A percentile compares a stretch with the other conserved stretches of the same genome.
phyloP scores from a whole-genome alignment of 352 stramenopile species.

The Globisporangium middletonii region DNA sequence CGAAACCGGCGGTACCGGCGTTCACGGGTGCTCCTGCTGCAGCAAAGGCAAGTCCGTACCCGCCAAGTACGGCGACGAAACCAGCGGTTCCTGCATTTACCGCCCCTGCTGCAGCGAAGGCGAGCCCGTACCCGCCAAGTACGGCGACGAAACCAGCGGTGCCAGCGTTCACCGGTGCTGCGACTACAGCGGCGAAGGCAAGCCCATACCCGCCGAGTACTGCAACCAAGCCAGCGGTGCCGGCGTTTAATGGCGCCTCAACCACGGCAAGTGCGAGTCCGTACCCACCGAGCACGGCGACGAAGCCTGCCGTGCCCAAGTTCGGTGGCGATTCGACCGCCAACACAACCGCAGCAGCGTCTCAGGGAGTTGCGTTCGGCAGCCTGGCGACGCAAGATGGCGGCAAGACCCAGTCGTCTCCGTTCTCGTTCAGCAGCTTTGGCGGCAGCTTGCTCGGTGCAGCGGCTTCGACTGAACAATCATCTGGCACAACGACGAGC shows the following conservation, averaged over 20 bases:
- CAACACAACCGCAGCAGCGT: neutral
- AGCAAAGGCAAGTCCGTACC: neutral
- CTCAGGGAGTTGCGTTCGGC: neutral
- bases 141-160: neutral
- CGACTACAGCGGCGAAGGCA: conserved; percentile 5
- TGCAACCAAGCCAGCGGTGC: neutral
- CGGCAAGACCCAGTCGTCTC: conserved; percentile 1
- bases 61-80: neutral
- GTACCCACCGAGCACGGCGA: conserved; percentile 4
- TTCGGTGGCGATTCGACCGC: neutral
- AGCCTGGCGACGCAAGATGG: neutral
- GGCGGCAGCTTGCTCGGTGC: conserved; percentile 4
- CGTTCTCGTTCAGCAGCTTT: conserved; percentile 16
- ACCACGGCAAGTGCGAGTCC: too few species aligned
- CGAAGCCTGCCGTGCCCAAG: neutral
- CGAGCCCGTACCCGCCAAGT: neutral
- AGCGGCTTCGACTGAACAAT: conserved; percentile 8
- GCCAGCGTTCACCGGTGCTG: neutral
- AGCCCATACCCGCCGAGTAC: neutral
- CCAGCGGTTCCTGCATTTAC: neutral
- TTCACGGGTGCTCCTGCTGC: neutral
- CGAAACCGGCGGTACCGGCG: conserved; percentile 6
- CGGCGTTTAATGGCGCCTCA: too few species aligned
- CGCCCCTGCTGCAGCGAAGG: neutral
- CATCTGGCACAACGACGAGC: neutral